A percentile compares a stretch with the other conserved stretches of the same genome.
These are phyloP conservation scores for Sordariomycetes sp. DNA, from an alignment of 2,329 filamentous ascomycete genomes.

Conservation along the genomic window DNA sequence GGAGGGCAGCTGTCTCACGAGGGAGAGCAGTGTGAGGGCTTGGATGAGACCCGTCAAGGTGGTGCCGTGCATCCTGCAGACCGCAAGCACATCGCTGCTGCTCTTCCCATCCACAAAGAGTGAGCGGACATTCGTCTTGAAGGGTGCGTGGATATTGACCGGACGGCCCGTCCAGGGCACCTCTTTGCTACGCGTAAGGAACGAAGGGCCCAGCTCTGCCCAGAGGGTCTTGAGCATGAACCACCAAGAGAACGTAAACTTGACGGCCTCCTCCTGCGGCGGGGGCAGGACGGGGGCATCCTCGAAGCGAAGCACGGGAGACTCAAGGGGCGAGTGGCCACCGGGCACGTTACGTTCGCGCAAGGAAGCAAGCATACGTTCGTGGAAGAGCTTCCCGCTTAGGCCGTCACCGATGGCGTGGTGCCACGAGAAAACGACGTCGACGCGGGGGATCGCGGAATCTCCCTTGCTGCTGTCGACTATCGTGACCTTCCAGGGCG, in stretches of 20 bases:
- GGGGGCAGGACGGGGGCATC: constrained; percentile 20
- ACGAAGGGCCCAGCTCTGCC: constrained; percentile 25
- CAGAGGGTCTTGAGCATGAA: constrained; percentile 31
- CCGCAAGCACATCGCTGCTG: constrained; percentile 21
- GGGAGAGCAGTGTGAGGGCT: constrained; percentile 28
- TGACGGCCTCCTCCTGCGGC: constrained; percentile 28
- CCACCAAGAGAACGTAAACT: constrained; percentile 24
- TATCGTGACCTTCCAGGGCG: constrained; percentile 37
- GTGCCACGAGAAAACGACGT: constrained; percentile 38
- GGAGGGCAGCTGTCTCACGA: constrained; percentile 24
- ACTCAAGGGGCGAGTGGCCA: background rate
- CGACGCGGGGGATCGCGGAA: constrained; percentile 11
- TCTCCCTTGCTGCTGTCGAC: constrained; percentile 11
- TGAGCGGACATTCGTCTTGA: constrained; percentile 22
- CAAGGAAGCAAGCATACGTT: constrained; percentile 30
- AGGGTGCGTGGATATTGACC: constrained; percentile 22
- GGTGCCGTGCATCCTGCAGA: constrained; percentile 26
- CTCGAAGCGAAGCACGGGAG: constrained; percentile 18
- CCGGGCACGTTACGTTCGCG: constrained; percentile 11
- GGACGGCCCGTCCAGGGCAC: constrained; percentile 26
- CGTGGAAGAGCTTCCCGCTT: constrained; percentile 37
- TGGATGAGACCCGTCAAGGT: constrained; percentile 40
- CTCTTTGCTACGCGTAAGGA: constrained; percentile 18
- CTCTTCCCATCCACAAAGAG: constrained; percentile 20
- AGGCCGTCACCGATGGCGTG: constrained; percentile 42